Conservation (phyloP, 176 grass and related monocot genomes). For the Rhynchospora pubera region DNA sequence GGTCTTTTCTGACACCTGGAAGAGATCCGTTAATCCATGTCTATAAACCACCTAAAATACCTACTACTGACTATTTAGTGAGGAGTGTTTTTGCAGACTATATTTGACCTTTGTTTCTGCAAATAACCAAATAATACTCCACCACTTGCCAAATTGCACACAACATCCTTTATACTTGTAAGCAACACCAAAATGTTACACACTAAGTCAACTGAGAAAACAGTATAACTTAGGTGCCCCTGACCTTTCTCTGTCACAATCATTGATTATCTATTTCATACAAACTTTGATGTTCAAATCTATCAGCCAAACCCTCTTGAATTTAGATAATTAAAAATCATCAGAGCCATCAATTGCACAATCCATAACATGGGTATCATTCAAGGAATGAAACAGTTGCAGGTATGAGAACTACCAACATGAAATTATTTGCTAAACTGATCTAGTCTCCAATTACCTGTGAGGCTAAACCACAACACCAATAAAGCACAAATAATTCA, state of each 20-base stretch:
- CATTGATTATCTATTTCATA: not conserved
- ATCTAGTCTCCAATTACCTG: not conserved
- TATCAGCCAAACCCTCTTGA: not conserved
- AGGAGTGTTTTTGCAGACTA: not conserved
- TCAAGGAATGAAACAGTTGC: not conserved
- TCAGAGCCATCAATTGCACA: not conserved
- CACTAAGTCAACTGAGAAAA: not conserved
- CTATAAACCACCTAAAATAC: not conserved
- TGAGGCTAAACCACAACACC: not conserved
- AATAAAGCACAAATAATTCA: not conserved
- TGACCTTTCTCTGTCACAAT: not conserved
- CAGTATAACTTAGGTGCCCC: not conserved
- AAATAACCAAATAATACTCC: not conserved
- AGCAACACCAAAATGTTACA: not conserved
- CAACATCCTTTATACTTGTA: constrained; percentile 8
- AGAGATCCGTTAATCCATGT: not conserved
- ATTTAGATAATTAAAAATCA: not conserved
- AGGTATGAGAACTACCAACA: not conserved
- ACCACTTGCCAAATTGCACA: constrained; percentile 9
- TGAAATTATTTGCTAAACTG: not conserved
- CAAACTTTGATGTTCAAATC: not conserved
- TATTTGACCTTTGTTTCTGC: not conserved
- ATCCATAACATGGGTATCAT: not conserved
- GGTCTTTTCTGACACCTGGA: constrained; percentile 68
- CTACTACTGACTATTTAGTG: not conserved